Evolutionary conservation across 2,329 filamentous ascomycete genomes (phyloP), one percentile per base, ranked within the genome.

Genomic region (Neofusicoccum ribis): DNA sequence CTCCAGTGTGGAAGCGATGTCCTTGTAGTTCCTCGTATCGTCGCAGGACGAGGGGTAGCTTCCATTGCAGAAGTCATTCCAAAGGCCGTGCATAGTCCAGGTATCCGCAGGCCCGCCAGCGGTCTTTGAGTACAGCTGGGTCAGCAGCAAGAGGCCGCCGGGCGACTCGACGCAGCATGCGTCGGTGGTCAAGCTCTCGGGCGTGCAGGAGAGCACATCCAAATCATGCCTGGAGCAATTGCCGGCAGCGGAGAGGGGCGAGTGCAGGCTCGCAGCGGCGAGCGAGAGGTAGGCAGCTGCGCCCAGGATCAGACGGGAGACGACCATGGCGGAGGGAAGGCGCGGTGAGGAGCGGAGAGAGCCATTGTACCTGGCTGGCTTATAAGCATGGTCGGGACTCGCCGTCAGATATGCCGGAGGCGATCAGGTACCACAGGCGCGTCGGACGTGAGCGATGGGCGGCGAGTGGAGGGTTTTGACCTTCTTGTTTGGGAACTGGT

Each of bases 31-130:
- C 17, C 63, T 37, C 4, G 54, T 17, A 15, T 17, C n/a, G n/a
- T 65, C 63, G 54, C 63, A 65, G 9, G 52, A 87, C 64, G 85
- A 80, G 59, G 90, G 86, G 72, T 87, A 92, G 8, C 85, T 86
- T 67, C 90, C 90, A 68, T 91, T 88, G 72, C 90, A 93, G 70
- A 77, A 79, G 69, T 83, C 81, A 44, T 74, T 84, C 83, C 85
- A 90, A 9, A 92, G 81, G 1, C 89, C 89, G 72, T 92, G 90
- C 46, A 92, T 84, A 1, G 89, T 92, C 90, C 90, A 93, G 7
- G 86, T 88, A 72, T 91, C 85, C 58, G 77, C 77, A 2, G 90
- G 89, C 0, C 63, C 63, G 34, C 62, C 62, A 14, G 62, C 50
- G 5, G 20, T 49, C 9, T 39, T 47, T 15, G 50, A 56, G 50